Base-by-base conservation (phyloP, 2,329 filamentous ascomycete genomes). In the Diaporthe citri region DNA sequence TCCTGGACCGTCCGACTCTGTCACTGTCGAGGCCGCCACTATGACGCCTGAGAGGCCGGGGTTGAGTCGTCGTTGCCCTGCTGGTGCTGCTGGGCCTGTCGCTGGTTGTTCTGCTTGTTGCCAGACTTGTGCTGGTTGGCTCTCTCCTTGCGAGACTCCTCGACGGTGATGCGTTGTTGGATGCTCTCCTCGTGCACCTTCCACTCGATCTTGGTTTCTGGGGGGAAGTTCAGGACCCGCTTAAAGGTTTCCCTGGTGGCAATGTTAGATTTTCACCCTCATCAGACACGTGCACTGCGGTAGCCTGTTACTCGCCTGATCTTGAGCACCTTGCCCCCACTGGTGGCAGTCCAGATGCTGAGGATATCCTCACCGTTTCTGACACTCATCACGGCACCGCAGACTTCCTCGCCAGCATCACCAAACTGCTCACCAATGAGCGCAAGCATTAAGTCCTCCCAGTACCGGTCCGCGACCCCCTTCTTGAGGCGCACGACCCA, bases 401-500 rank as follows among this genome's bases (percentile, higher is more conserved):
- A 99, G 56, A 99, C 93, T 83, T 99, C 96, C 79, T 98, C 96
- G 69, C 93, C 92, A 51, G 95, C 96, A 82, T 98, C 97, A 71
- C 92, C 91, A 82, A 99, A 98, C 83, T 98, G 95, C 81, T 98
- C 96, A 57, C 97, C 97, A 74, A 98, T 92, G 80, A 98, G 93
- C 36, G 95, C 95, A 80, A 98, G 88, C 76, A 98, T 87, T 67
- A 98, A 88, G 82, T 98, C 95, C 87, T 99, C 97, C 95, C 97
- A 99, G 84, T 97, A 98, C 73, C 96, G 92, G 84, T 98, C 97
- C 25, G 95, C 95, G 28, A 99, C 95, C 36, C 97, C 97, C 88
- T 99, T 99, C 90, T 98, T 98, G 82, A 99, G 87, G 78, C 96
- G 91, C 83, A 99, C 93, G 78, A 98, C 96, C 96, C 96, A 99